Base-by-base conservation (phyloP, 257 asterid genomes). In the Linaria vulgaris region DNA sequence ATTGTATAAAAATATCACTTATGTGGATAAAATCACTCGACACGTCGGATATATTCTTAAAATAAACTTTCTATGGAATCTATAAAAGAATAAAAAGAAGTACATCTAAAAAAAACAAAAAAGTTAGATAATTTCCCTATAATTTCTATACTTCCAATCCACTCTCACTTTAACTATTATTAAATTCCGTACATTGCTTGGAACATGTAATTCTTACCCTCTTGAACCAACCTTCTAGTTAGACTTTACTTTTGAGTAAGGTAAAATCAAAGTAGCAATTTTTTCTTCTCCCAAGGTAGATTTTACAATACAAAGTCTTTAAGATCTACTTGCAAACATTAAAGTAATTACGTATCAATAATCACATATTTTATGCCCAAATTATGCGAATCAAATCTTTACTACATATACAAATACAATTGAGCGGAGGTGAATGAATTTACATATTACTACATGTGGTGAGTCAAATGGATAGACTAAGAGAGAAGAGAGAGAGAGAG, bases 401-500 rank as follows among this genome's bases (percentile, higher is more conserved):
- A 34, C 1, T 8, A 34, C 9, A 34, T 56, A 14, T 23, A 24
- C 59, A 48, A 21, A 57, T 58, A 9, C 27, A 48, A 59, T 63
- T 57, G 64, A 49, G 57, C 44, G 66, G 27, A 49, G 3, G 49
- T 53, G 39, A 34, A 34, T 34, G 10, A 34, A 34, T 34, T 34
- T 6, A 27, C 34, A 4, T 34, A 7, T 11, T 11, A 4, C 41
- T 34, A 6, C n/a, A 6, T 30, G 5, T 2, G 6, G 6, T 30
- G 37, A 7, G 41, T 34, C 41, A 34, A 34, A 34, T 27, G 55
- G n/a, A n/a, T n/a, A n/a, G n/a, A n/a, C n/a, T n/a, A n/a, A n/a
- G n/a, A n/a, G n/a, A n/a, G n/a, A n/a, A n/a, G n/a, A 16, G 76
- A 48, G 64, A 19, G 77, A 21, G 61, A 38, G 69, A 66, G 66